Base-by-base conservation (phyloP, 2,329 filamentous ascomycete species). In the Monosporascus sp. region DNA sequence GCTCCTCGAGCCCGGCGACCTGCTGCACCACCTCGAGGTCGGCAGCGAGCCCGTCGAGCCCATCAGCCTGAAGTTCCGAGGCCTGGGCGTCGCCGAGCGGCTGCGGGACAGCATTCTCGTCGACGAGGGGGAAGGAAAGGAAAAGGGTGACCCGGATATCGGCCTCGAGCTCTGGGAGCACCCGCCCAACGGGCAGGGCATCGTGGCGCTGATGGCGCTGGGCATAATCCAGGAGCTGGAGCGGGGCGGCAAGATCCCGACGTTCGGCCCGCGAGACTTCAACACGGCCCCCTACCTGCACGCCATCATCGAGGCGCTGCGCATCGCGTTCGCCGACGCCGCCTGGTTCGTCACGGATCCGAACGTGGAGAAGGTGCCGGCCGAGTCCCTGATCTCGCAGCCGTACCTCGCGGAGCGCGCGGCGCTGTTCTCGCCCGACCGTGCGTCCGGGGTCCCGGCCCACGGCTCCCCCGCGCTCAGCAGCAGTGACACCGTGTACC, bases 161-260 rank as follows among this genome's bases (percentile, higher is more conserved):
- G 84, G 85, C 9, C 80, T 97, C 43, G 86, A 96, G 65, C 76
- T 99, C 1, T 97, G 93, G 93, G 94, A 99, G 67, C 93, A 97
- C 67, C 92, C 93, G 37, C 94, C 94, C 8, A 97, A 97, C 64
- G 92, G 94, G 0, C 94, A 97, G 72, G 94, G 94, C 2, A 92
- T 97, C 59, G 89, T 97, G 2, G 94, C 94, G 0, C 76, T 97
- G 35, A 96, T 97, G 87, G 89, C 94, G 0, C 77, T 99, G 1
- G 94, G 94, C 1, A 96, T 97, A 60, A 77, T 99, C 48, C 86
- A 97, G 68, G 85, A 92, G 66, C 79, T 97, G 1, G 90, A 96
- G 70, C 82, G 84, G 54, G 75, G 79, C 17, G 87, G 87, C 39
- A 84, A 84, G 62, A 90, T 97, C 54, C 85, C 87, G 0, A 79